Evolutionary conservation across 352 stramenopile species (phyloP).

Genomic region (Pythium coloratum): DNA sequence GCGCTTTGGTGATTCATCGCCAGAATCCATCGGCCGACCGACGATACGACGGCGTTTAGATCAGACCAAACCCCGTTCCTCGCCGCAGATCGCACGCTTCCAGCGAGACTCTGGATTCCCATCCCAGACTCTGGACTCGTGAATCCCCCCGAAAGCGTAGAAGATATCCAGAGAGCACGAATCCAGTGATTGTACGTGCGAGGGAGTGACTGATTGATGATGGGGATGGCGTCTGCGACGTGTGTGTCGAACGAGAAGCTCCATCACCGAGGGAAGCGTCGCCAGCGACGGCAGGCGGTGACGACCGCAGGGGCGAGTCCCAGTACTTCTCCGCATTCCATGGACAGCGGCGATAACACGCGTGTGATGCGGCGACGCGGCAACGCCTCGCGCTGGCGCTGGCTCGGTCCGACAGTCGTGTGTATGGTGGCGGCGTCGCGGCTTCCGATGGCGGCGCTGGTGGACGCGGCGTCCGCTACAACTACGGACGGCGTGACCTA

Average conservation of each 20-base stretch:
- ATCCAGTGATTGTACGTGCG: not conserved
- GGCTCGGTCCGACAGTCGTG: constrained; percentile 3
- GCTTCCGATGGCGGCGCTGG: not conserved
- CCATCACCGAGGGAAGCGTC: not conserved
- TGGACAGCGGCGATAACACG: constrained; percentile 1
- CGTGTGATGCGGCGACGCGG: not conserved
- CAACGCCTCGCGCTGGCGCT: constrained; percentile 9
- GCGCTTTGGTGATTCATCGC: not conserved
- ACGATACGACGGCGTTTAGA: constrained; percentile 2
- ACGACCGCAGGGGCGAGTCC: not conserved
- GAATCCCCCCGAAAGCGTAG: not conserved
- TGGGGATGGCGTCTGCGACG: not conserved
- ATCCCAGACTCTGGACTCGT: not conserved
- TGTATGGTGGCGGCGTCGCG: constrained; percentile 7
- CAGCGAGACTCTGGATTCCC: not conserved
- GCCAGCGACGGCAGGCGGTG: not conserved
- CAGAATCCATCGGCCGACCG: constrained; percentile 2
- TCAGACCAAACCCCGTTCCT: constrained; percentile 1
- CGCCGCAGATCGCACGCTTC: constrained; percentile 1
- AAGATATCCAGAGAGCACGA: not conserved
- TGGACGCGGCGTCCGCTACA: not conserved
- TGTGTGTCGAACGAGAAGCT: not conserved
- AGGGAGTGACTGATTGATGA: not conserved
- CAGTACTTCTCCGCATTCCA: not conserved
- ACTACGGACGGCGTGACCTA: constrained; percentile 29